A percentile compares a stretch with the other conserved stretches of the same genome.
These are phyloP conservation scores for Cladorrhinum sp. DNA, from an alignment of 2,329 filamentous ascomycete genomes.

Conservation along the genomic window DNA sequence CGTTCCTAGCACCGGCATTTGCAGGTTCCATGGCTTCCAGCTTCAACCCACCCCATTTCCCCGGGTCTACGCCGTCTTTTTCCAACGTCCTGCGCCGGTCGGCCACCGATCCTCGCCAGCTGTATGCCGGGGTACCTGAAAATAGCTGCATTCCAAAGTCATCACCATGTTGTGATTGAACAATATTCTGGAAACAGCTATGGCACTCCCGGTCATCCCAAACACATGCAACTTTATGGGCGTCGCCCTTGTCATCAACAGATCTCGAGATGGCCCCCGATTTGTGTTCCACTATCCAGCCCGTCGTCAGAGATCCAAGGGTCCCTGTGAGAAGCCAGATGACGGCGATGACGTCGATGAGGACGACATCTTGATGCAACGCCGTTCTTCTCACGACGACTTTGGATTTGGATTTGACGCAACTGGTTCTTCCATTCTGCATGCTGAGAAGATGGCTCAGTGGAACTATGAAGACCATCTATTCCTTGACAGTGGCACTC, in stretches of 20 bases:
- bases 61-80: not conserved
- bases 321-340: constrained; percentile 28
- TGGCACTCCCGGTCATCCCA: constrained; percentile 50
- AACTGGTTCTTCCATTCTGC: constrained; percentile 32
- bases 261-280: constrained; percentile 73
- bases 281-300: constrained; percentile 89
- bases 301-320: constrained; percentile 43
- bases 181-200: constrained; percentile 25
- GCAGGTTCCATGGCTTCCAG: too few relatives aligned
- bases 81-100: not conserved
- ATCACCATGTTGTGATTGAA: not conserved
- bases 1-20: not conserved
- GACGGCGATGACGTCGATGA: constrained; percentile 38
- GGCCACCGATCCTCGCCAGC: not conserved
- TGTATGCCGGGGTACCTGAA: not conserved
- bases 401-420: constrained; percentile 27
- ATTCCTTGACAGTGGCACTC: constrained; percentile 53
- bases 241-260: constrained; percentile 70
- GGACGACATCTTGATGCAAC: constrained; percentile 46
- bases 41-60: not conserved
- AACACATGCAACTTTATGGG: constrained; percentile 60
- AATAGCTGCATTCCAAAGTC: not conserved
- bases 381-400: constrained; percentile 42
- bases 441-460: constrained; percentile 40
- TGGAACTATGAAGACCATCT: constrained; percentile 55